phyloP scores from a whole-genome alignment of 768 basidiomycete genomes.

The Boletus subcaerulescens region DNA sequence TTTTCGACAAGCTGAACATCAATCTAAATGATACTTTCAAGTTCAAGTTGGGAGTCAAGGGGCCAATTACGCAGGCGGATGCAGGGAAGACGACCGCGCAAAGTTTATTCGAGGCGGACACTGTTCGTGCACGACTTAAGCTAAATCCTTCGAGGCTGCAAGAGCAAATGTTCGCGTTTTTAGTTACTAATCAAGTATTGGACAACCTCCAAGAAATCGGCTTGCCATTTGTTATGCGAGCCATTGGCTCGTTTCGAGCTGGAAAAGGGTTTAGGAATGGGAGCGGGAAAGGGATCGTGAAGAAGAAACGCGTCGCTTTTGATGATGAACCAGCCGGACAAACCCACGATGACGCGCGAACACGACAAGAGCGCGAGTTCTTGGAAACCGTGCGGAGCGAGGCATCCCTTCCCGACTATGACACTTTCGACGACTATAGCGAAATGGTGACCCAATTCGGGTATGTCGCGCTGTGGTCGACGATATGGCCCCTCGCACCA shows the following conservation, averaged over 20 bases:
- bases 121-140: constrained; percentile 49
- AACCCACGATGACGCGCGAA: constrained; percentile 29
- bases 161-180: constrained; percentile 92
- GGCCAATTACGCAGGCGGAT: constrained; percentile 5
- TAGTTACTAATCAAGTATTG: constrained; percentile 84
- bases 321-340: constrained; percentile 52
- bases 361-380: constrained; percentile 70
- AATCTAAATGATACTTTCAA: constrained; percentile 27
- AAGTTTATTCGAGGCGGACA: constrained; percentile 51
- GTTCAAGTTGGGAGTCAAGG: constrained; percentile 26
- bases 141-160: constrained; percentile 68
- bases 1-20: constrained; percentile 23
- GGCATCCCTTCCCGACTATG: constrained; percentile 76
- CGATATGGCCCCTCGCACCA: constrained; percentile 92
- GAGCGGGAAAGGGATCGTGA: constrained; percentile 23
- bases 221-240: constrained; percentile 73
- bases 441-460: constrained; percentile 98
- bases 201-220: constrained; percentile 78
- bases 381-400: constrained; percentile 76
- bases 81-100: constrained; percentile 15
- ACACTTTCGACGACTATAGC: constrained; percentile 82
- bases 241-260: constrained; percentile 47
- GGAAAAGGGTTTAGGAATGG: constrained; percentile 38
- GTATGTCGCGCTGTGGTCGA: constrained; percentile 87
- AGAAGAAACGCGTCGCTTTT: constrained; percentile 70